Base-by-base conservation (phyloP, 441 rosid species). In the Pelargonium citronellum region DNA sequence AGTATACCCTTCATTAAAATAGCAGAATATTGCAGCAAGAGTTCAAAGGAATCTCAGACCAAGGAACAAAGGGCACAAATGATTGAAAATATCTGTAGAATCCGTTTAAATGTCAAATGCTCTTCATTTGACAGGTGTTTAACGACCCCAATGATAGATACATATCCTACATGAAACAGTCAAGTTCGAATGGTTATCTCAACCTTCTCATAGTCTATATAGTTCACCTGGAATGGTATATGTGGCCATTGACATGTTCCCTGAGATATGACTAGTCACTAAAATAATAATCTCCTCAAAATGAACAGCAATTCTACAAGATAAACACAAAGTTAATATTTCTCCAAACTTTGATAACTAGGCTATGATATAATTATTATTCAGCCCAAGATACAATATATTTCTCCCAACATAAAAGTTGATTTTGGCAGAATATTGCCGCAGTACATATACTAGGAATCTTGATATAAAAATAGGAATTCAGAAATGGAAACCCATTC, bases 401-500 rank as follows among this genome's bases (percentile, higher is more conserved):
- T 16, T 67, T 44, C 34, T 43, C 30, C 19, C 20, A 16, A 16
- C 7, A n/a, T 30, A 69, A 57, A 16, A 16, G 39, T 11, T 57
- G 61, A 64, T 61, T 17, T 72, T 64, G 16, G 47, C 3, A 7
- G 16, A 24, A 47, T 16, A n/a, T 44, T 19, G 30, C 57, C 11
- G 22, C 65, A 53, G 62, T 55, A 49, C 61, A 15, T 16, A 64
- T 9, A 57, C 16, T n/a, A 30, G 30, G 20, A 19, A 68, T 64
- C 67, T 47, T 27, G 39, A 15, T 55, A 13, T 58, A 44, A 66
- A 69, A 27, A 69, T 15, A 57, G 44, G 22, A 39, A 44, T 60
- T 71, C 27, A 65, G 58, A 65, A 69, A 17, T 37, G 39, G 16
- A 72, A 69, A 63, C 66, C 61, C 68, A 30, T 73, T 69, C 74